A percentile compares a stretch with the other conserved stretches of the same genome.
phyloP scores from a whole-genome alignment of 805 yeast species.

The Ogataea parapolymorpha region DNA sequence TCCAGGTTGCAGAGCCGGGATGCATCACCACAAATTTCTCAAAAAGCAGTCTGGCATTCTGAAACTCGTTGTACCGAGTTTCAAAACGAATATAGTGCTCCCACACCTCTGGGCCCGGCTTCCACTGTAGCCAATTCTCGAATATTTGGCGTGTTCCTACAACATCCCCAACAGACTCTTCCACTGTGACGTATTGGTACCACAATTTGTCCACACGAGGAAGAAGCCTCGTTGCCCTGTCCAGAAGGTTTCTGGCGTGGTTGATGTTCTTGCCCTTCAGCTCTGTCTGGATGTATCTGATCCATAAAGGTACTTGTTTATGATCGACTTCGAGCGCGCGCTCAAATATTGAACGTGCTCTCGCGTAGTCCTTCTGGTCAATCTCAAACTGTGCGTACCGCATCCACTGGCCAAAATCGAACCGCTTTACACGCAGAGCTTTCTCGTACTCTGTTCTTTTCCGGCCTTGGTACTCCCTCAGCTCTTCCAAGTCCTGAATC shows the following conservation, averaged over 20 bases:
- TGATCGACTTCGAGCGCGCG: slow-evolving; percentile 77
- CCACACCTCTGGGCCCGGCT: slow-evolving; percentile 68
- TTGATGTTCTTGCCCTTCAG: slow-evolving; percentile 67
- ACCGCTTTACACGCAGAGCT: slow-evolving; percentile 79
- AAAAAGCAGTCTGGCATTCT: slow-evolving; percentile 57
- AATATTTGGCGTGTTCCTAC: slow-evolving; percentile 62
- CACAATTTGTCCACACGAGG: slow-evolving; percentile 86
- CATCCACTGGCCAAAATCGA: slow-evolving; percentile 85
- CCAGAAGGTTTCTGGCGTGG: slow-evolving; percentile 84
- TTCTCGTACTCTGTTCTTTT: slow-evolving; percentile 82
- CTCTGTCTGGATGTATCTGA: slow-evolving; percentile 76
- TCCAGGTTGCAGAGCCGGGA: slow-evolving; percentile 61
- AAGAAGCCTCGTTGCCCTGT: slow-evolving; percentile 67
- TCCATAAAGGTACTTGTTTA: slow-evolving; percentile 80
- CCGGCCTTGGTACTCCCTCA: slow-evolving; percentile 67
- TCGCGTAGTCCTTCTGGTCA: slow-evolving; percentile 68
- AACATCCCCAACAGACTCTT: slow-evolving; percentile 69
- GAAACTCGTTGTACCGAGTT: slow-evolving; percentile 50
- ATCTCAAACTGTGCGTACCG: slow-evolving; percentile 87
- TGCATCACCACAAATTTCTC: slow-evolving; percentile 52
- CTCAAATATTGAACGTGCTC: slow-evolving; percentile 87
- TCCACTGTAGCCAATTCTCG: slow-evolving; percentile 79
- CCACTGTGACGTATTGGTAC: slow-evolving; percentile 79
- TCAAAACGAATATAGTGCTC: slow-evolving; percentile 71
- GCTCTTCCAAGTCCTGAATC: slow-evolving; percentile 75